Percentiles rank a stretch among this genome's conserved stretches.
Conservation (phyloP, 371 early-diverging fungal species). For the Rhizomucor pusillus region DNA sequence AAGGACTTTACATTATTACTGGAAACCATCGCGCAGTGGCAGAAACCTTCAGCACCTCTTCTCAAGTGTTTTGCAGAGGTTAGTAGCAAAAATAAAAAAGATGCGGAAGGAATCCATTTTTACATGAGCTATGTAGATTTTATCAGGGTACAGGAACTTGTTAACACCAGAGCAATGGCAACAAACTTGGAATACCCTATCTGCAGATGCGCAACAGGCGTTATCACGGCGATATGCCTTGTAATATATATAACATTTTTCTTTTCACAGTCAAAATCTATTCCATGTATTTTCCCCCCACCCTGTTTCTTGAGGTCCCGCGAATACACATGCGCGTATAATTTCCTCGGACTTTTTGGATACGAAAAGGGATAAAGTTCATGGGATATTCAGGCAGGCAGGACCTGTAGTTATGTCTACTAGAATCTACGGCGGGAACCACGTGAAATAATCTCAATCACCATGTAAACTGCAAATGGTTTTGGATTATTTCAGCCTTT, state of each 20-base stretch:
- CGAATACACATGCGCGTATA: too few relatives aligned
- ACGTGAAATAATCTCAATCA: too few relatives aligned
- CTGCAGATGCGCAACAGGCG: constrained; percentile 6
- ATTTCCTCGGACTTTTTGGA: too few relatives aligned
- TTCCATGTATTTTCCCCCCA: too few relatives aligned
- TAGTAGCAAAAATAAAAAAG: constrained; percentile 3
- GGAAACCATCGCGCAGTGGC: constrained; percentile 69
- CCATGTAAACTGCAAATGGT: too few relatives aligned
- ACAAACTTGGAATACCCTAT: constrained; percentile 33
- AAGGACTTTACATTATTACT: constrained; percentile 57
- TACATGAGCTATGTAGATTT: constrained; percentile 32
- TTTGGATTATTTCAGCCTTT: too few relatives aligned
- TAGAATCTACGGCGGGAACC: too few relatives aligned
- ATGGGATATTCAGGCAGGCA: too few relatives aligned
- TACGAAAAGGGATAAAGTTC: too few relatives aligned
- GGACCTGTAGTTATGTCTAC: too few relatives aligned
- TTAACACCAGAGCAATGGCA: constrained; percentile 63
- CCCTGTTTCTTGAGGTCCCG: too few relatives aligned
- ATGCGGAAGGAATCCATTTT: background rate
- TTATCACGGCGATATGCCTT: constrained; percentile 8
- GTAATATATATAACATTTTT: constrained; percentile 1
- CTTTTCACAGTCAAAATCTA: too few relatives aligned
- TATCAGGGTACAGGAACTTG: constrained; percentile 66
- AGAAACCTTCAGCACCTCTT: constrained; percentile 57
- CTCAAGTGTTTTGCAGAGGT: constrained; percentile 63